Conservation (phyloP, 768 basidiomycete genomes). For the Amanita jacksonii region DNA sequence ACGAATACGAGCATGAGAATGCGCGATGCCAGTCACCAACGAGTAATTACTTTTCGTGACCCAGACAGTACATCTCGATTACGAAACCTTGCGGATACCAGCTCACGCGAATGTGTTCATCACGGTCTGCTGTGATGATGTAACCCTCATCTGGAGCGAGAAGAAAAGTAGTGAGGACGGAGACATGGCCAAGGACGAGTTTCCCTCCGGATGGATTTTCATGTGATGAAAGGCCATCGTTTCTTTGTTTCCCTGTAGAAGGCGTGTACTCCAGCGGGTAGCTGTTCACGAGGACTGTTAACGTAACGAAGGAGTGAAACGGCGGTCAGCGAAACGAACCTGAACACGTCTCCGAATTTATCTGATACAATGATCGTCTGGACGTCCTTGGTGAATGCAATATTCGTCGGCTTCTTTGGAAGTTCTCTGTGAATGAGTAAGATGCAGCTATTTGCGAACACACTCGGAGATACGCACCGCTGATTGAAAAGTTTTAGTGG, state of each 20-base stretch:
- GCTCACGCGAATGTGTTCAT: constrained; percentile 91
- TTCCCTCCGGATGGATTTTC: constrained; percentile 62
- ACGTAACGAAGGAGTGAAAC: neutral
- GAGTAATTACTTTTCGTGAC: constrained; percentile 61
- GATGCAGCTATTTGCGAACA: neutral
- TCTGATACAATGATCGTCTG: constrained; percentile 75
- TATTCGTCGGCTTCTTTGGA: constrained; percentile 70
- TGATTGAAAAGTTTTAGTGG: constrained; percentile 46
- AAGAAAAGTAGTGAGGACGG: constrained; percentile 66
- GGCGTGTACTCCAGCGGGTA: constrained; percentile 47
- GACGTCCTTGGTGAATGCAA: constrained; percentile 53
- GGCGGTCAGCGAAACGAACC: constrained; percentile 35
- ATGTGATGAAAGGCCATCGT: constrained; percentile 42
- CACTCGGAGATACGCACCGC: constrained; percentile 34
- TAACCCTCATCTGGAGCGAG: constrained; percentile 59
- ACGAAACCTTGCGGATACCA: constrained; percentile 81
- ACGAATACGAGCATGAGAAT: neutral
- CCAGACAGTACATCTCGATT: constrained; percentile 82
- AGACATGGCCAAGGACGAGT: constrained; percentile 82
- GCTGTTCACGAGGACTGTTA: constrained; percentile 23
- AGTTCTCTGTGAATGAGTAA: constrained; percentile 44
- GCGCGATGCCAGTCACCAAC: neutral
- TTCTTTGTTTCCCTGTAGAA: constrained; percentile 22
- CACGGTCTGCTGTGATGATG: constrained; percentile 87
- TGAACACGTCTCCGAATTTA: constrained; percentile 93